phyloP scores from a whole-genome alignment of 805 yeast genomes.

The Sugiyamaella lignohabitans region DNA sequence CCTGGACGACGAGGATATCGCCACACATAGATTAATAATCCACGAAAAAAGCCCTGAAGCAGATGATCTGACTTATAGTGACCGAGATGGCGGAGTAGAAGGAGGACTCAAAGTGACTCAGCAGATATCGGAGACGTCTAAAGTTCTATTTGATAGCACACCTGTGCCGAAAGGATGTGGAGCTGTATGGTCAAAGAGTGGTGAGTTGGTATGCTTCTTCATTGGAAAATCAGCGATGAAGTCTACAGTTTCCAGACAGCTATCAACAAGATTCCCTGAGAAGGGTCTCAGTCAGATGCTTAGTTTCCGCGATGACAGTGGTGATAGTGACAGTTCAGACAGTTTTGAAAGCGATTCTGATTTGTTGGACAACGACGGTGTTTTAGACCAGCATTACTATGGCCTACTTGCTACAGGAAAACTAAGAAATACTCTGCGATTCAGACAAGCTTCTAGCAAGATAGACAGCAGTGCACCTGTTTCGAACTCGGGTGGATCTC shows the following conservation, averaged over 20 bases:
- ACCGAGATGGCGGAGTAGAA: neutral
- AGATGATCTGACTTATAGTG: neutral
- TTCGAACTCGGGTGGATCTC: slow-evolving; percentile 15
- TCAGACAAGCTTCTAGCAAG: neutral
- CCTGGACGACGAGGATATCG: neutral
- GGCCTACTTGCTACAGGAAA: slow-evolving; percentile 4
- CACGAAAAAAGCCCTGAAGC: neutral
- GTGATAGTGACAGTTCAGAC: slow-evolving; percentile 1
- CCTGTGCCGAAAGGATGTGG: slow-evolving; percentile 95
- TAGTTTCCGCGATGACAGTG: slow-evolving; percentile 5
- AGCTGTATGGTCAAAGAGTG: slow-evolving; percentile 77
- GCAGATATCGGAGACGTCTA: slow-evolving; percentile 16
- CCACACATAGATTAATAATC: neutral
- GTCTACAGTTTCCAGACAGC: neutral
- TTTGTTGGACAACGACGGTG: slow-evolving; percentile 3
- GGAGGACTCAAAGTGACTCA: neutral
- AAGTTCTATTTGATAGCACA: slow-evolving; percentile 57
- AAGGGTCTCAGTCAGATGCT: neutral
- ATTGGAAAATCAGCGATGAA: slow-evolving; percentile 35
- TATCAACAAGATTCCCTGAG: neutral
- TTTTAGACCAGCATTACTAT: neutral
- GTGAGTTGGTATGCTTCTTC: slow-evolving; percentile 77
- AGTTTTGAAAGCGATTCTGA: slow-evolving; percentile 14
- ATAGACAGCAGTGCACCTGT: slow-evolving; percentile 4
- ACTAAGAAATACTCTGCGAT: slow-evolving; percentile 2